Evolutionary conservation across 2,329 filamentous ascomycete genomes (phyloP).

Genomic region (Trichoderma guizhouense): DNA sequence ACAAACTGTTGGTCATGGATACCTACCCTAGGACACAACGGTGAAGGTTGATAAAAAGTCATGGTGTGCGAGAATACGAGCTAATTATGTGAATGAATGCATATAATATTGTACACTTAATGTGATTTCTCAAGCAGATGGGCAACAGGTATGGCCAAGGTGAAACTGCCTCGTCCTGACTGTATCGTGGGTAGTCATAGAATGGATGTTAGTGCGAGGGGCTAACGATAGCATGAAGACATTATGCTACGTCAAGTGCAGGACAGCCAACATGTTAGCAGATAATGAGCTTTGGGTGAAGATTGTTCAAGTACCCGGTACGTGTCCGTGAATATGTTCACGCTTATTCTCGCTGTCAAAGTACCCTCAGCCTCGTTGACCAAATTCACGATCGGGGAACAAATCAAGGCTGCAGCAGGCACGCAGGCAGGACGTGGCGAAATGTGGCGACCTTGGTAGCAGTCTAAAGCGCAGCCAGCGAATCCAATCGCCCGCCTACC

Average conservation of each 20-base stretch:
- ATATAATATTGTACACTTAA: background rate
- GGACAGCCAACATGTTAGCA: background rate
- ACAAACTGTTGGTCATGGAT: background rate
- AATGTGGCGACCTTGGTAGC: background rate
- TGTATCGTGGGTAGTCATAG: background rate
- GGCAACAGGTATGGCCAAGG: background rate
- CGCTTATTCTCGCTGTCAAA: background rate
- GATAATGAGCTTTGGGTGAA: background rate
- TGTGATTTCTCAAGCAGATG: background rate
- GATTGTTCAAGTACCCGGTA: background rate
- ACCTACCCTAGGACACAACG: background rate
- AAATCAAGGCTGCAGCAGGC: background rate
- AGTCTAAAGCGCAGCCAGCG: background rate
- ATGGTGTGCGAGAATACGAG: background rate
- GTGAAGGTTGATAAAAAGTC: background rate
- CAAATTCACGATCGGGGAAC: background rate
- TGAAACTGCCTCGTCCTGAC: background rate
- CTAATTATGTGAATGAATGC: background rate
- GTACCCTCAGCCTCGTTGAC: background rate
- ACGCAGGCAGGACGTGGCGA: background rate
- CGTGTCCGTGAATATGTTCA: background rate
- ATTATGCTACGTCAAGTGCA: background rate
- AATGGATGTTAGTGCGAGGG: background rate
- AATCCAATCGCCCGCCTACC: background rate
- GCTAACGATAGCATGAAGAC: background rate